Evolutionary conservation across 2,329 filamentous ascomycete species (phyloP), one percentile per base, ranked within the genome.

Genomic region (Pseudogymnoascus sp.): DNA sequence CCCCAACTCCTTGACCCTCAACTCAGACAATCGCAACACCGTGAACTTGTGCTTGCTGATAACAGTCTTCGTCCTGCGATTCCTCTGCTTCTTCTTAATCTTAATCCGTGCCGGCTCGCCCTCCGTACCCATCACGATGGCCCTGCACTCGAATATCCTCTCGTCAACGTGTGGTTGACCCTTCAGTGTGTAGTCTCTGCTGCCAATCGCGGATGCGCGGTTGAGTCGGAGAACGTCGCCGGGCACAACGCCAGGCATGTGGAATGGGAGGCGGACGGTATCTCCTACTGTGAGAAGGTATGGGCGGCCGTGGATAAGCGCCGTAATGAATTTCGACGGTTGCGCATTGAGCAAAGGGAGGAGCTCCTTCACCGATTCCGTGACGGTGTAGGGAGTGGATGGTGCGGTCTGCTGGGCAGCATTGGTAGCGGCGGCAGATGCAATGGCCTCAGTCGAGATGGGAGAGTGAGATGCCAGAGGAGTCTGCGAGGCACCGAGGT

Each of bases 21-120:
- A 72, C 75, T 97, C 90, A 71, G 88, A 88, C 65, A 99, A 88
- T 71, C 86, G 82, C 75, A 99, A 71, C 20, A 96, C 83, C 2
- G 94, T 99, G 75, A 89, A 96, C 70, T 84, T 82, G 72, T 96
- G 90, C 82, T 99, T 97, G 79, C 91, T 97, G 77, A 82, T 87
- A 8, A 94, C 88, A 62, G 82, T 84, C 78, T 86, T 90, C 58
- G 83, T 81, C 71, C 88, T 81, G 71, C 90, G 78, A 74, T 88
- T 88, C 70, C 84, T 89, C 78, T 85, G 77, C 82, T 91, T 92
- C 68, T 83, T 93, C 82, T 93, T 93, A 76, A 89, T 80, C 77
- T 90, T 90, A 68, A 86, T 77, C 62, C 89, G 79, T 77, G 93
- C 73, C 35, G 90, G 89, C 77, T 92, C 89, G 62, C 84, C 83